Evolutionary conservation across 73 alveolate species (phyloP).

Genomic region (Symbiodinium natans): DNA sequence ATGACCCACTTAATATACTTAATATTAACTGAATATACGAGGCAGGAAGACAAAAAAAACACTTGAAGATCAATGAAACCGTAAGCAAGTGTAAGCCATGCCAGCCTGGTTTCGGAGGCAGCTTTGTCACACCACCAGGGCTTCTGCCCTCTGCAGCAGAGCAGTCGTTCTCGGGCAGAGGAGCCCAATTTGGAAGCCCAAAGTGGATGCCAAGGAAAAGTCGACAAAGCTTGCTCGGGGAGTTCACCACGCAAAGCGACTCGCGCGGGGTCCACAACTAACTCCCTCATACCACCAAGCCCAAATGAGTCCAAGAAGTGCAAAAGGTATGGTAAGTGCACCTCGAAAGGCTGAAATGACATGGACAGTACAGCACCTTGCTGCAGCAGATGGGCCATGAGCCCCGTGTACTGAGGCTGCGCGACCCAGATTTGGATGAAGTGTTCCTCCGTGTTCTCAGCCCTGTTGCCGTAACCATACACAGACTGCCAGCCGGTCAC

Average conservation of each 20-base stretch:
- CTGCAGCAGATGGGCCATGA: conserved; percentile 84
- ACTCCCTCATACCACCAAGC: conserved; percentile 52
- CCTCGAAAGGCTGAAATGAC: conserved; percentile 83
- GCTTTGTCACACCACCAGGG: background rate
- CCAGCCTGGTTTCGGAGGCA: background rate
- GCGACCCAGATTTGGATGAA: conserved; percentile 65
- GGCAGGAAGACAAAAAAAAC: too few relatives aligned
- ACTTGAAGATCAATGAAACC: too few relatives aligned
- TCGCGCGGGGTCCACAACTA: background rate
- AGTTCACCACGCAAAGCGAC: conserved; percentile 24
- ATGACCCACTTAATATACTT: too few relatives aligned
- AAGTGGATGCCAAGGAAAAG: conserved; percentile 16
- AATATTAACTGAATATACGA: too few relatives aligned
- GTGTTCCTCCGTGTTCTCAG: too few relatives aligned
- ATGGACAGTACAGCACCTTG: conserved; percentile 61
- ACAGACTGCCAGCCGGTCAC: conserved; percentile 46
- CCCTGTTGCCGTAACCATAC: background rate
- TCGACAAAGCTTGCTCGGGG: background rate
- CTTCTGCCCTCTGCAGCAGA: background rate
- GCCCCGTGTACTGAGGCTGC: conserved; percentile 17
- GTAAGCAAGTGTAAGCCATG: too few relatives aligned
- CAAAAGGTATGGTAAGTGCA: conserved; percentile 50
- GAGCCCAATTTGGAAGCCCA: background rate
- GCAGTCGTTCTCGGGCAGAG: background rate
- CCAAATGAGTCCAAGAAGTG: conserved; percentile 71